These are phyloP conservation scores for Xylaria venustula DNA, from an alignment of 495 filamentous ascomycete genomes.

Conservation along the genomic window DNA sequence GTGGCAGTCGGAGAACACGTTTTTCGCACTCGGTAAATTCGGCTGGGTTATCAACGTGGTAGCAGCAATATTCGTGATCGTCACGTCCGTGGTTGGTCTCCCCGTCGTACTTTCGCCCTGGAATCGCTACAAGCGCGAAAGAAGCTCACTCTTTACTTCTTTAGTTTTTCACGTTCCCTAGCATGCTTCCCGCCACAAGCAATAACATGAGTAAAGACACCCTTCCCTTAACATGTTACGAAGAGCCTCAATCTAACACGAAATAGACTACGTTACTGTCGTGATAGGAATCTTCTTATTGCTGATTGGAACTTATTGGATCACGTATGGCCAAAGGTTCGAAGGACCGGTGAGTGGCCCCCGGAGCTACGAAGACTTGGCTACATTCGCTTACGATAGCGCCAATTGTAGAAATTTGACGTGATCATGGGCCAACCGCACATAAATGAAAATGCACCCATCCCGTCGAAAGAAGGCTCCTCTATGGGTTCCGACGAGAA, in stretches of 20 bases:
- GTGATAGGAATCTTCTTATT: slow-evolving; percentile 36
- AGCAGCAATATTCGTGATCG: slow-evolving; percentile 27
- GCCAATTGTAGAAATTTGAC: slow-evolving; percentile 11
- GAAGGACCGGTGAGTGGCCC: slow-evolving; percentile 29
- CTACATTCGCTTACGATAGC: neutral
- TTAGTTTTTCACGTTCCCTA: slow-evolving; percentile 37
- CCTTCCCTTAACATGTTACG: neutral
- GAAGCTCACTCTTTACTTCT: slow-evolving; percentile 4
- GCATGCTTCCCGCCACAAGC: slow-evolving; percentile 24
- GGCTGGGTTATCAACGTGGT: slow-evolving; percentile 27
- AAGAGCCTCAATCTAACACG: neutral
- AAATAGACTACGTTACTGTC: slow-evolving; percentile 32
- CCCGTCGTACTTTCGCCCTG: neutral
- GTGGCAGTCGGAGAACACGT: slow-evolving; percentile 19
- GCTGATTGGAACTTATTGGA: slow-evolving; percentile 28
- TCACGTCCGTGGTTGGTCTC: slow-evolving; percentile 28
- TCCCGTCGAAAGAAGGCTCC: neutral
- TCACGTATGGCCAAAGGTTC: slow-evolving; percentile 26
- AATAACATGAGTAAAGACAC: slow-evolving; percentile 31
- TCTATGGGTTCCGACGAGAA: slow-evolving; percentile 8
- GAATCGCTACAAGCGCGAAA: neutral
- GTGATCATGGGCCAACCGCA: slow-evolving; percentile 14
- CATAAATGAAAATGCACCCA: neutral
- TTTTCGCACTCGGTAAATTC: slow-evolving; percentile 23
- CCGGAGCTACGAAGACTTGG: neutral